Evolutionary conservation across 768 basidiomycete species (phyloP), one percentile per base, ranked within the genome.

Genomic region (Leccinellum rugosiceps): DNA sequence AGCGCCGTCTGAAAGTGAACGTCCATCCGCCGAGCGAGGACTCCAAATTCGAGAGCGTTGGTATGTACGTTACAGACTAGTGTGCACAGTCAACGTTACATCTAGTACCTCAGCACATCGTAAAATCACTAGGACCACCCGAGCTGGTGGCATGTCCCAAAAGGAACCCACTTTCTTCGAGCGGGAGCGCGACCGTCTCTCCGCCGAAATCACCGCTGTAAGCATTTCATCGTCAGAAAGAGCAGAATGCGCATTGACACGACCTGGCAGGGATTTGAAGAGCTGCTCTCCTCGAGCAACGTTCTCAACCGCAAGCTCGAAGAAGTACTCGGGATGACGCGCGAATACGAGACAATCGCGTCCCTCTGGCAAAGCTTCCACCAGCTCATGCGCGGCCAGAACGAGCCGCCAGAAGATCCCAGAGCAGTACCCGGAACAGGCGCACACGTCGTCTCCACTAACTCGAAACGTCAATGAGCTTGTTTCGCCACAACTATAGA

Each of bases 241-340:
- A 8, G 25, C 46, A 26, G 25, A 44, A 23, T 3, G 11, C 25
- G 50, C n/a, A 53, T 32, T 47, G 46, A 35, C 35, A 41, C 1
- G 2, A 15, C 0, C 8, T 17, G 28, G 30, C 64, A 90, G 94
- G 90, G 87, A 19, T 96, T 96, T 66, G 94, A 96, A 67, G 90
- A 94, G 59, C 72, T 96, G 4, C 76, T 98, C 17, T 87, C 87
- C 4, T 86, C 90, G 9, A 87, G 88, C 58, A 98, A 98, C 66
- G 83, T 82, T 26, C 75, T 94, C 21, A 96, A 96, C 69, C 84
- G 94, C 60, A 94, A 93, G 68, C 80, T 96, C 17, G 94, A 98
- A 72, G 93, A 97, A 68, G 92, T 94, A 2, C 76, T 88, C 25
- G 91, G 91, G 10, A 95, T 96, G 84, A 94, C 94, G 6, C 86